phyloP scores from a whole-genome alignment of 257 asterid genomes.

The Rauvolfia tetraphylla region DNA sequence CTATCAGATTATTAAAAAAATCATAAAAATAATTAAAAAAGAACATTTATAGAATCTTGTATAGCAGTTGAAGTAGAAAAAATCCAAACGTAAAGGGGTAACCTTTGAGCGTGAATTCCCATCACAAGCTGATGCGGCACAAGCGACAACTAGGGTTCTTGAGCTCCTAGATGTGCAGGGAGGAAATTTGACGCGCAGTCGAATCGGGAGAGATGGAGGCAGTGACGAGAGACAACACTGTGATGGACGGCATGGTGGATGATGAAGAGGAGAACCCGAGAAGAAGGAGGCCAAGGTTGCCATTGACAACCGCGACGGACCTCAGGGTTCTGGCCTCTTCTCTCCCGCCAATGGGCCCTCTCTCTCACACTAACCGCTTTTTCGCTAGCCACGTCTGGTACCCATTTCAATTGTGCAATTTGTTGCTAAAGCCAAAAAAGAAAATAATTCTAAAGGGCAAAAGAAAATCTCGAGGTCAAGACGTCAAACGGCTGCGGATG shows the following conservation, averaged over 20 bases:
- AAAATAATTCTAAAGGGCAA: too few relatives aligned
- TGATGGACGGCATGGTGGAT: slow-evolving; percentile 18
- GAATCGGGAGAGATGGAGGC: slow-evolving; percentile 21
- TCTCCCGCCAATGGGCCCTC: slow-evolving; percentile 22
- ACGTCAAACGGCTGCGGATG: too few relatives aligned
- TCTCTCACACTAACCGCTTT: background rate
- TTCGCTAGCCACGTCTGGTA: slow-evolving; percentile 1
- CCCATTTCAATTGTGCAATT: too few relatives aligned
- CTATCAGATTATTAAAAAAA: background rate
- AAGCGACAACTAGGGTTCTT: slow-evolving; percentile 35
- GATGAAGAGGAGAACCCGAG: slow-evolving; percentile 37
- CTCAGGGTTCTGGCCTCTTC: slow-evolving; percentile 20
- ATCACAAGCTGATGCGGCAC: slow-evolving; percentile 39
- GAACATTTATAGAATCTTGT: background rate
- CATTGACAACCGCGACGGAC: slow-evolving; percentile 46
- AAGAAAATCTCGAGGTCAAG: too few relatives aligned
- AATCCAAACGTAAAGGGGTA: background rate
- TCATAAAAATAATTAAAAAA: background rate
- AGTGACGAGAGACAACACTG: slow-evolving; percentile 18
- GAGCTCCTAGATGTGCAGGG: slow-evolving; percentile 18
- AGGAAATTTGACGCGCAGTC: slow-evolving; percentile 8
- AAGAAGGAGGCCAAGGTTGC: slow-evolving; percentile 63
- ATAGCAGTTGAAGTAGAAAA: background rate
- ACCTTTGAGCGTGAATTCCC: slow-evolving; percentile 57
- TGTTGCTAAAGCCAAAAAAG: too few relatives aligned